phyloP scores from a whole-genome alignment of 2,329 filamentous ascomycete species.

The Epichloe scottii region DNA sequence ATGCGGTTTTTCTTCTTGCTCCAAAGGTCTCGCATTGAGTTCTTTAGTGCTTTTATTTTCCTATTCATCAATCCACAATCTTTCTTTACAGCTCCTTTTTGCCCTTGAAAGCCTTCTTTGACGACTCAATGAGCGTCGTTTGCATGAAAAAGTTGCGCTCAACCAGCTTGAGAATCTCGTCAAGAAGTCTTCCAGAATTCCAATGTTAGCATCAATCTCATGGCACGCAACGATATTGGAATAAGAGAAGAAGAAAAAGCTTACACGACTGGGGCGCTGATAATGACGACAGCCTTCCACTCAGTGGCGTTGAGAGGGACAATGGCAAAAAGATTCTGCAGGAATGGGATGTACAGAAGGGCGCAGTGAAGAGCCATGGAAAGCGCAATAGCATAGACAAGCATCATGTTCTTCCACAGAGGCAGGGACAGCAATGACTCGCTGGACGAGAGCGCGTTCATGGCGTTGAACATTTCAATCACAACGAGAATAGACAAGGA shows the following conservation, averaged over 20 bases:
- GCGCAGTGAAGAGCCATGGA: slow-evolving; percentile 94
- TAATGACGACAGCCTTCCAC: slow-evolving; percentile 81
- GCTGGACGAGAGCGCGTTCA: slow-evolving; percentile 93
- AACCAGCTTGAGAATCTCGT: slow-evolving; percentile 69
- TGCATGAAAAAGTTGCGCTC: slow-evolving; percentile 57
- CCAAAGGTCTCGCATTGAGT: background rate
- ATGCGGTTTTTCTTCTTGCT: background rate
- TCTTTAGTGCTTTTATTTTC: slow-evolving; percentile 9
- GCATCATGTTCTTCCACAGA: slow-evolving; percentile 97
- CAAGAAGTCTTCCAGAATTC: slow-evolving; percentile 49
- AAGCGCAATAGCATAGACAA: slow-evolving; percentile 84
- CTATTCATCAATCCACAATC: slow-evolving; percentile 8
- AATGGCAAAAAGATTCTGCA: slow-evolving; percentile 84
- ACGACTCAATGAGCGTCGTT: slow-evolving; percentile 26
- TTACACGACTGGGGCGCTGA: slow-evolving; percentile 89
- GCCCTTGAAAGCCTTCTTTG: slow-evolving; percentile 26
- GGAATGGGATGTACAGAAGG: slow-evolving; percentile 79
- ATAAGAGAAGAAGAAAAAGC: slow-evolving; percentile 24
- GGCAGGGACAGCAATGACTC: slow-evolving; percentile 88
- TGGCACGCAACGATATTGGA: background rate
- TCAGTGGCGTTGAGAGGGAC: slow-evolving; percentile 73
- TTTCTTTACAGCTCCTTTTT: slow-evolving; percentile 42
- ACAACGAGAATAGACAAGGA: slow-evolving; percentile 87
- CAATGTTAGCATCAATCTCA: slow-evolving; percentile 12
- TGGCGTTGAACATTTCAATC: slow-evolving; percentile 98